These are phyloP conservation scores for Lunasporangiospora selenospora DNA, from an alignment of 192 early-diverging fungal genomes.

Conservation along the genomic window DNA sequence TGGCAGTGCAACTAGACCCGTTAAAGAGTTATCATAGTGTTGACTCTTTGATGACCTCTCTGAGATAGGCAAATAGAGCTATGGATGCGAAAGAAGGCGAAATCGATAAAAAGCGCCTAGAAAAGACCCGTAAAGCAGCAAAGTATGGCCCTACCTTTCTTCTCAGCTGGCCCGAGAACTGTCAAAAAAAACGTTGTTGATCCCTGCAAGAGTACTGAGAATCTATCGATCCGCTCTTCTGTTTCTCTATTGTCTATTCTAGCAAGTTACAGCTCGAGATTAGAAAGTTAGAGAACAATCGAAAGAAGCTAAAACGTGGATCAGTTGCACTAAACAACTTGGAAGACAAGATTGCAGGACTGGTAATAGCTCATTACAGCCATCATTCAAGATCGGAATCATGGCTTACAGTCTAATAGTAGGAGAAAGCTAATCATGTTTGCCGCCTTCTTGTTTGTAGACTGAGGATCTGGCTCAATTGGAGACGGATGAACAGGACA, in stretches of 20 bases:
- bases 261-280: slow-evolving; percentile 47
- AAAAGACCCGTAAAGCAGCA: slow-evolving; percentile 62
- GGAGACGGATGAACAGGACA: slow-evolving; percentile 52
- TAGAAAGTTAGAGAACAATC: slow-evolving; percentile 49
- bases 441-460: slow-evolving; percentile 1
- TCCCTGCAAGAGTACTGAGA: no score
- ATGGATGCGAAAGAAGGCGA: slow-evolving; percentile 67
- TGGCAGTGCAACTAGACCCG: no score
- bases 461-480: slow-evolving; percentile 25
- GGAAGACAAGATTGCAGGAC: slow-evolving; percentile 17
- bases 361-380: no score
- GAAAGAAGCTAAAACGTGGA: slow-evolving; percentile 22
- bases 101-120: slow-evolving; percentile 69
- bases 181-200: no score
- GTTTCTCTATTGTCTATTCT: slow-evolving; percentile 12
- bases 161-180: no score
- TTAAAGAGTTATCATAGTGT: no score
- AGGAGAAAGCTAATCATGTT: no score
- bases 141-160: no score
- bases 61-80: slow-evolving; percentile 59
- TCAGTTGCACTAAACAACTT: slow-evolving; percentile 28
- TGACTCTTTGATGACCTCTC: no score
- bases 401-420: no score
- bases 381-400: no score
- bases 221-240: slow-evolving; percentile 1